A percentile compares a stretch with the other conserved stretches of the same genome.
Evolutionary conservation across 345 rosid genomes (phyloP).

Genomic region (Rhodomyrtus tomentosa): DNA sequence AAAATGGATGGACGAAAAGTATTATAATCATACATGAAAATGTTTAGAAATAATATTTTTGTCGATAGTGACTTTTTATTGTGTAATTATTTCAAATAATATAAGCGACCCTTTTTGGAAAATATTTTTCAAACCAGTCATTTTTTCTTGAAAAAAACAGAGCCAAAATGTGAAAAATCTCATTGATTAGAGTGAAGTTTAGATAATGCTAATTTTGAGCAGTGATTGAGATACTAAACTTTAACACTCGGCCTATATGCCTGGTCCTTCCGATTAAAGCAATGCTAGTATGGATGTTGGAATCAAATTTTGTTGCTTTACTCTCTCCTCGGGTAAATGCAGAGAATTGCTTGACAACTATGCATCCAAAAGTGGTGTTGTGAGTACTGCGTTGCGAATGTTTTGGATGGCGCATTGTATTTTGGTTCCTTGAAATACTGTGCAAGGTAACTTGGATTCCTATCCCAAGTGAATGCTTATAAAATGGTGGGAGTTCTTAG

Average conservation of each 20-base stretch:
- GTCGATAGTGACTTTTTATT: no score
- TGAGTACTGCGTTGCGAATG: rapidly evolving
- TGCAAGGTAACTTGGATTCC: not conserved
- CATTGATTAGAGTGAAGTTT: not conserved
- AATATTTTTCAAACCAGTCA: no score
- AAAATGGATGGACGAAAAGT: no score
- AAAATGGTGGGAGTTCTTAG: not conserved
- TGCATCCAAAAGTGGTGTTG: not conserved
- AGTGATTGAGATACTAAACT: not conserved
- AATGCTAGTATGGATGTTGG: not conserved
- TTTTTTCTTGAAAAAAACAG: no score
- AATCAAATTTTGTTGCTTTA: not conserved
- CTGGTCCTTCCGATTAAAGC: not conserved
- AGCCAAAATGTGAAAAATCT: not conserved
- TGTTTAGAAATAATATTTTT: no score
- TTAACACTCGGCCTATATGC: not conserved
- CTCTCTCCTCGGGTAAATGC: not conserved
- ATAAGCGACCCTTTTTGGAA: no score
- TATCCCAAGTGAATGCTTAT: not conserved
- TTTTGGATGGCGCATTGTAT: rapidly evolving
- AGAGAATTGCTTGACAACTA: not conserved
- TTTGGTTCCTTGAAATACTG: no score
- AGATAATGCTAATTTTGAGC: not conserved
- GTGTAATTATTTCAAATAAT: no score
- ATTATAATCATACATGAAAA: no score